Evolutionary conservation across 352 stramenopile genomes (phyloP).

Genomic region (Pythium graminicola): DNA sequence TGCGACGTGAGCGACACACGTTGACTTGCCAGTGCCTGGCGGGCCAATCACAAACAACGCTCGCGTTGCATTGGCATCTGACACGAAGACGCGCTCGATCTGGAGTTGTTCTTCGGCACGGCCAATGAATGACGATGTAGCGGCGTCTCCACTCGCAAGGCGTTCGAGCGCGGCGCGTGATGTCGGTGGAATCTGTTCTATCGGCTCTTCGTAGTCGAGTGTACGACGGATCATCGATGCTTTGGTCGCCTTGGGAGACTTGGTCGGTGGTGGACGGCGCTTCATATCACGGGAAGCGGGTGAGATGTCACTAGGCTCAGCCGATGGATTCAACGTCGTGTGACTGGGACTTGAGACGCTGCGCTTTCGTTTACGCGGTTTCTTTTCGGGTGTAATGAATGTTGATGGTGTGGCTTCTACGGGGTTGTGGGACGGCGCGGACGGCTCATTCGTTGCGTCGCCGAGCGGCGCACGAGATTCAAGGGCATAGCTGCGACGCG

Average conservation of each 20-base stretch:
- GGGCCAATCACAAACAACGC: conserved; percentile 63
- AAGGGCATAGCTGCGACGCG: neutral
- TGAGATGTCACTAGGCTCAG: conserved; percentile 9
- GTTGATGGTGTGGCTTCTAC: neutral
- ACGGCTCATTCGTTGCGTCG: conserved; percentile 1
- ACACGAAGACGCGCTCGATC: conserved; percentile 25
- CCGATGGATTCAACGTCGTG: neutral
- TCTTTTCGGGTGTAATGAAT: conserved; percentile 9
- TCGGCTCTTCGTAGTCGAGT: conserved; percentile 19
- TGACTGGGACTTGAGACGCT: neutral
- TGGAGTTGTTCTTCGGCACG: conserved; percentile 32
- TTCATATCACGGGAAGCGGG: conserved; percentile 7
- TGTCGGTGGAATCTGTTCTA: conserved; percentile 19
- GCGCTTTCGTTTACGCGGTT: conserved; percentile 16
- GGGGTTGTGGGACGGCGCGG: neutral
- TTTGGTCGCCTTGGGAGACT: neutral
- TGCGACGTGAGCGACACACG: conserved; percentile 43
- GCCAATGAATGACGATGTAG: conserved; percentile 27
- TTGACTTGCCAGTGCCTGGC: conserved; percentile 64
- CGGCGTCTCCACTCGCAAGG: neutral
- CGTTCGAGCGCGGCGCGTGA: conserved; percentile 5
- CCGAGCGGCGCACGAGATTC: neutral
- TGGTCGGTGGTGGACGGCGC: neutral
- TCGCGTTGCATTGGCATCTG: neutral
- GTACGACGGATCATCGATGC: conserved; percentile 15